Evolutionary conservation across 1,139 yeast species (phyloP).

Genomic region (Suhomyces guaymorum): DNA sequence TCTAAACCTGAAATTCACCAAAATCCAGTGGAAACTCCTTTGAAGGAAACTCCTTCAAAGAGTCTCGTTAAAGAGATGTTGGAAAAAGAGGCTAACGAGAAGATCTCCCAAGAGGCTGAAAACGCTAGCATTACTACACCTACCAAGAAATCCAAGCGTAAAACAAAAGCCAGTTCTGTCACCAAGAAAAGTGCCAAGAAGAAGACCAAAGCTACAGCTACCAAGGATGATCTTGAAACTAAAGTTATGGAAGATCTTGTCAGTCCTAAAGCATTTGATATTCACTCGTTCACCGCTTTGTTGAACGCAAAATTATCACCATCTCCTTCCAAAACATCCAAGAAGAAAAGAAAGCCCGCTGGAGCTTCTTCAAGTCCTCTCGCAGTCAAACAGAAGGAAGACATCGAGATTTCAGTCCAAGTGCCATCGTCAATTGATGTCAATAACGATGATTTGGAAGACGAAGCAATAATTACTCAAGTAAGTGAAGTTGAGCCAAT

Average conservation of each 20-base stretch:
- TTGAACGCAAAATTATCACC: conserved; percentile 24
- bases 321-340: conserved; percentile 5
- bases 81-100: conserved; percentile 7
- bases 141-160: conserved; percentile 1
- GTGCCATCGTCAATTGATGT: conserved; percentile 14
- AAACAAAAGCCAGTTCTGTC: background rate
- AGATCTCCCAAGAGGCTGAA: conserved; percentile 1
- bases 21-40: no score
- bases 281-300: conserved; percentile 32
- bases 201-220: conserved; percentile 8
- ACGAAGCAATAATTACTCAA: conserved; percentile 7
- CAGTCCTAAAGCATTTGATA: conserved; percentile 22
- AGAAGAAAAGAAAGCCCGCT: conserved; percentile 1
- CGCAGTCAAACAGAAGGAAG: background rate
- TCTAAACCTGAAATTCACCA: no score
- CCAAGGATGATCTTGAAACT: conserved; percentile 8
- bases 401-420: conserved; percentile 4
- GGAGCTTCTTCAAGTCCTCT: background rate
- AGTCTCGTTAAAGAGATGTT: conserved; percentile 7
- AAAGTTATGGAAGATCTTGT: conserved; percentile 9
- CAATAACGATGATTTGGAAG: conserved; percentile 14
- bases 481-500: conserved; percentile 8
- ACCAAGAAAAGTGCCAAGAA: conserved; percentile 4
- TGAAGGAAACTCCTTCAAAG: conserved; percentile 5
- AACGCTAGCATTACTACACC: conserved; percentile 5